phyloP scores from a whole-genome alignment of 176 grass and related monocot species.

The Zoysia pacifica region DNA sequence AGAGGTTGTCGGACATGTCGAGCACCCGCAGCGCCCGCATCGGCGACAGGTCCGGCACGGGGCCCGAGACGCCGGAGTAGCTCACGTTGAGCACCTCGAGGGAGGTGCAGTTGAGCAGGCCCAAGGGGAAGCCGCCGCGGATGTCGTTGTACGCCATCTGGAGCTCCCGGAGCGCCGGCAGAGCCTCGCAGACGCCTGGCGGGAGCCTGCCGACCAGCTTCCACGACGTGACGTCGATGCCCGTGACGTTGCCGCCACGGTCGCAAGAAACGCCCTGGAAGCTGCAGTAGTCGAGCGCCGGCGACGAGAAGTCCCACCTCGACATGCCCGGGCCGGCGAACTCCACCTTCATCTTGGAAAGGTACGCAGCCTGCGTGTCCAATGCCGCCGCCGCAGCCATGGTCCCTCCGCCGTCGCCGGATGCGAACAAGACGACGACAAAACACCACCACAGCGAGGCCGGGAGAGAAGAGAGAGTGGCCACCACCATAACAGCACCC shows the following conservation, averaged over 20 bases:
- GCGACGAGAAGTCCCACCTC: slow-evolving; percentile 60
- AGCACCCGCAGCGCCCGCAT: slow-evolving; percentile 48
- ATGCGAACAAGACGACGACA: neutral
- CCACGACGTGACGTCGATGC: slow-evolving; percentile 79
- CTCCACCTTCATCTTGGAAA: slow-evolving; percentile 66
- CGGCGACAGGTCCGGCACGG: slow-evolving; percentile 63
- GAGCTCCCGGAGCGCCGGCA: slow-evolving; percentile 64
- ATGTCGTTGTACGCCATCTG: slow-evolving; percentile 59
- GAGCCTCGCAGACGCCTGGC: slow-evolving; percentile 46
- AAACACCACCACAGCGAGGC: slow-evolving; percentile 22
- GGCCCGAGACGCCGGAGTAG: slow-evolving; percentile 55
- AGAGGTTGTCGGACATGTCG: slow-evolving; percentile 72
- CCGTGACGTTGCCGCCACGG: slow-evolving; percentile 31
- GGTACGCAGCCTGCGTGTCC: slow-evolving; percentile 58
- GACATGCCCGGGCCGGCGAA: slow-evolving; percentile 67
- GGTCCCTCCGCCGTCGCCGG: neutral
- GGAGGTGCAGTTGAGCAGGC: slow-evolving; percentile 62
- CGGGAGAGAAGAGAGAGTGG: neutral
- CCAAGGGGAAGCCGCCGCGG: slow-evolving; percentile 58
- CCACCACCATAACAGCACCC: slow-evolving; percentile 35
- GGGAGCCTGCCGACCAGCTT: slow-evolving; percentile 60
- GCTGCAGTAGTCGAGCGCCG: slow-evolving; percentile 46
- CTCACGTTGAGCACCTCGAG: slow-evolving; percentile 75
- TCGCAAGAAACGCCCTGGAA: slow-evolving; percentile 63
- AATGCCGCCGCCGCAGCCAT: neutral